Base-by-base conservation (phyloP, 805 yeast species). In the Kodamaea laetipori region DNA sequence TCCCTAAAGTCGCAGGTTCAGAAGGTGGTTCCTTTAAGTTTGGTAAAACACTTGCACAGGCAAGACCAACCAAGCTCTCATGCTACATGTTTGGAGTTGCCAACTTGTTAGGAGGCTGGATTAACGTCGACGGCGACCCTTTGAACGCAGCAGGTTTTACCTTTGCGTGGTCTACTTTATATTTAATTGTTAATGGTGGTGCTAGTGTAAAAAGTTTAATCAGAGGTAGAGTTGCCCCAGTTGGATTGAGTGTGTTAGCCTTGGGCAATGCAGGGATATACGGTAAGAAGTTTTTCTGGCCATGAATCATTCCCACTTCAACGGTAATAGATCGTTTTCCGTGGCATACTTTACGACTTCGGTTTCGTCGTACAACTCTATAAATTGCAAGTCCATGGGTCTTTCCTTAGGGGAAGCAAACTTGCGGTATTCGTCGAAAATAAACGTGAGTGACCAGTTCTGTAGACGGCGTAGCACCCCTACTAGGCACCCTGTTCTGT, bases 391-490 rank as follows among this genome's bases (percentile, higher is more conserved):
- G 66, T 94, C 99, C 71, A 94, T 73, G 11, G 97, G 95, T 51
- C 99, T 74, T 45, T 90, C 94, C 64, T 94, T 94, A 7, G 99
- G 99, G 41, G 85, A 85, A 6, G 98, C 96, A 69, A 90, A 94
- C 56, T 92, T 77, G 47, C 99, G 71, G 66, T 94, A 94, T 60
- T 94, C 99, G 56, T 94, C 98, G 58, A 94, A 90, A 13, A 92
- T 94, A 81, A 92, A 86, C 1, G 96, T 84, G 50, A 90, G 65
- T 2, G 95, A 84, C 99, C 99, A 94, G 47, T 83, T 81, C 59
- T 92, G 98, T 41, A 90, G 66, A 54, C 94, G 74, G 47, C 99
- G 69, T 25, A 94, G 74, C 58, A 97, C 92, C 2, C 99, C 99
- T 23, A 94, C 90, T 11, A 94, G 72, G 63, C 98, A 94, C 0